A percentile compares a stretch with the other conserved stretches of the same genome.
Evolutionary conservation across 371 early-diverging fungal species (phyloP).

Genomic region (Zancudomyces culisetae): DNA sequence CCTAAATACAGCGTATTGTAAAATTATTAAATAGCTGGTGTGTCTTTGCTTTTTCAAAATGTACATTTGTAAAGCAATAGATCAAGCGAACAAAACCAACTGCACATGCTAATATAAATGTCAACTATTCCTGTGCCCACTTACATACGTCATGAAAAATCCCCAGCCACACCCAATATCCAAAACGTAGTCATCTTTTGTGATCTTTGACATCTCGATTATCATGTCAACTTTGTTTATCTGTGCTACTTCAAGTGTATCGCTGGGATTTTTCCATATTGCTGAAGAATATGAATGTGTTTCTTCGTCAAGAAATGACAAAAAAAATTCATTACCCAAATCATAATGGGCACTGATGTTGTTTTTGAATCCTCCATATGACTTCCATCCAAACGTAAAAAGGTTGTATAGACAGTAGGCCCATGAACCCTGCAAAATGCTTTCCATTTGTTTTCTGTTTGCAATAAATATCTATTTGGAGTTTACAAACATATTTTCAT

Average conservation of each 20-base stretch:
- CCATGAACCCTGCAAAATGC: constrained; percentile 22
- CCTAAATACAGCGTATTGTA: too few relatives aligned
- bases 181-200: constrained; percentile 31
- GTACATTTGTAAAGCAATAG: too few relatives aligned
- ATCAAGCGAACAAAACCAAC: too few relatives aligned
- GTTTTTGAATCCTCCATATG: background rate
- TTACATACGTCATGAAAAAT: constrained; percentile 35
- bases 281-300: constrained; percentile 52
- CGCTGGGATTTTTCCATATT: constrained; percentile 27
- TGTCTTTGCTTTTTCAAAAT: too few relatives aligned
- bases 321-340: constrained; percentile 49
- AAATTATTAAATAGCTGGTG: too few relatives aligned
- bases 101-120: background rate
- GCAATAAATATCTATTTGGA: constrained; percentile 24
- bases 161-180: constrained; percentile 61
- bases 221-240: constrained; percentile 34
- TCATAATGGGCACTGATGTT: constrained; percentile 54
- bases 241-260: constrained; percentile 37
- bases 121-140: too few relatives aligned
- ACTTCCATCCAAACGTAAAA: constrained; percentile 1
- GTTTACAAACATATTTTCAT: too few relatives aligned
- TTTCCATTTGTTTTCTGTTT: constrained; percentile 25
- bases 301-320: constrained; percentile 34
- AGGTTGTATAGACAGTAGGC: constrained; percentile 33
- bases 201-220: constrained; percentile 29